Evolutionary conservation across 2,329 filamentous ascomycete species (phyloP).

Genomic region (Lasiodiplodia sp.): DNA sequence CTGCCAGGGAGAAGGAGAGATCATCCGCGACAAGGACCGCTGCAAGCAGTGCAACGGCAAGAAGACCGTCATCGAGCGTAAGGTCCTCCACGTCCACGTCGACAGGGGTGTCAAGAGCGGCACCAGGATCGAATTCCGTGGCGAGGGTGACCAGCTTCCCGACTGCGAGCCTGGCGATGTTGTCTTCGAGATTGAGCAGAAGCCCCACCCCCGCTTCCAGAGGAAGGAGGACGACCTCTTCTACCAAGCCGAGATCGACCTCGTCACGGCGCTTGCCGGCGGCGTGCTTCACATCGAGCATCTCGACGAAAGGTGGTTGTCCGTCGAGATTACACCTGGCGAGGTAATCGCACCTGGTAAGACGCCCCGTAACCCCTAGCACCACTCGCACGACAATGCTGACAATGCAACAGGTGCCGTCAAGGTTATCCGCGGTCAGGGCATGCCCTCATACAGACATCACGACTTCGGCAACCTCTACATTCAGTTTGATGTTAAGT

Average conservation of each 20-base stretch:
- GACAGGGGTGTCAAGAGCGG: slow-evolving; percentile 93
- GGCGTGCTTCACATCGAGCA: slow-evolving; percentile 93
- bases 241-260: slow-evolving; percentile 93
- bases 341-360: slow-evolving; percentile 93
- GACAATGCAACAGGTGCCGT: slow-evolving; percentile 69
- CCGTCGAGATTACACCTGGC: slow-evolving; percentile 88
- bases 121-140: slow-evolving; percentile 95
- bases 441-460: slow-evolving; percentile 95
- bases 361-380: slow-evolving; percentile 42
- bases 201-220: slow-evolving; percentile 95
- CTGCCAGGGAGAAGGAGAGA: slow-evolving; percentile 96
- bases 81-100: slow-evolving; percentile 97
- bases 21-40: slow-evolving; percentile 94
- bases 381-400: not conserved
- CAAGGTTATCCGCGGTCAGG: slow-evolving; percentile 94
- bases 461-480: slow-evolving; percentile 96
- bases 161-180: slow-evolving; percentile 94
- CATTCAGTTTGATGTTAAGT: slow-evolving; percentile 97
- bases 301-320: slow-evolving; percentile 95
- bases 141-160: slow-evolving; percentile 94
- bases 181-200: slow-evolving; percentile 98
- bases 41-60: slow-evolving; percentile 97
- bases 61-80: slow-evolving; percentile 97
- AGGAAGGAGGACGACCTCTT: slow-evolving; percentile 96
- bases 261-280: slow-evolving; percentile 91